These are phyloP conservation scores for Boehmeria nivea DNA, from an alignment of 306 rosid genomes.

Conservation along the genomic window DNA sequence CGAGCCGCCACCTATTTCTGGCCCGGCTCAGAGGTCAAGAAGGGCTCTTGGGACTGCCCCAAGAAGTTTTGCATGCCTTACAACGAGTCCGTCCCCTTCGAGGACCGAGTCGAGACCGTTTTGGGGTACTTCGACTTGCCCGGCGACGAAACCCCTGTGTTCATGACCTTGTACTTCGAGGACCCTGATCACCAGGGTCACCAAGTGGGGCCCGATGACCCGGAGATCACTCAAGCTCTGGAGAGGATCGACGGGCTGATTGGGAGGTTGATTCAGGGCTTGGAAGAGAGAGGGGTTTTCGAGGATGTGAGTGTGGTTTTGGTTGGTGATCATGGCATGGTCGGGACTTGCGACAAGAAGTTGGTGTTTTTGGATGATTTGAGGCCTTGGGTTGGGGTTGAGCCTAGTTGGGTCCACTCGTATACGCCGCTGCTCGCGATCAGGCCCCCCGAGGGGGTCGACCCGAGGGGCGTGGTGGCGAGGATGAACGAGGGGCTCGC, in stretches of 20 bases:
- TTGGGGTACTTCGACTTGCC: slow-evolving; percentile 66
- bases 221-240: slow-evolving; percentile 73
- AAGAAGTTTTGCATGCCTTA: slow-evolving; percentile 38
- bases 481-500: slow-evolving; percentile 77
- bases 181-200: slow-evolving; percentile 99
- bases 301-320: slow-evolving; percentile 78
- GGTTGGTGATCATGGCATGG: slow-evolving; percentile 99
- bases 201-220: slow-evolving; percentile 85
- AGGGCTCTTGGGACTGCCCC: slow-evolving; percentile 89
- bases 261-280: slow-evolving; percentile 77
- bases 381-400: slow-evolving; percentile 68
- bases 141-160: slow-evolving; percentile 58
- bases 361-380: slow-evolving; percentile 66
- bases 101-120: slow-evolving; percentile 64
- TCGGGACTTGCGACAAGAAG: slow-evolving; percentile 91
- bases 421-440: slow-evolving; percentile 67
- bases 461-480: slow-evolving; percentile 38
- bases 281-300: slow-evolving; percentile 69
- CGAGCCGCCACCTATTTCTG: slow-evolving; percentile 81
- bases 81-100: slow-evolving; percentile 76
- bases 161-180: slow-evolving; percentile 93
- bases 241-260: slow-evolving; percentile 71
- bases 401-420: slow-evolving; percentile 52
- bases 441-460: slow-evolving; percentile 51
- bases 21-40: slow-evolving; percentile 96